phyloP scores from a whole-genome alignment of 257 asterid species.

The Capsicum baccatum region DNA sequence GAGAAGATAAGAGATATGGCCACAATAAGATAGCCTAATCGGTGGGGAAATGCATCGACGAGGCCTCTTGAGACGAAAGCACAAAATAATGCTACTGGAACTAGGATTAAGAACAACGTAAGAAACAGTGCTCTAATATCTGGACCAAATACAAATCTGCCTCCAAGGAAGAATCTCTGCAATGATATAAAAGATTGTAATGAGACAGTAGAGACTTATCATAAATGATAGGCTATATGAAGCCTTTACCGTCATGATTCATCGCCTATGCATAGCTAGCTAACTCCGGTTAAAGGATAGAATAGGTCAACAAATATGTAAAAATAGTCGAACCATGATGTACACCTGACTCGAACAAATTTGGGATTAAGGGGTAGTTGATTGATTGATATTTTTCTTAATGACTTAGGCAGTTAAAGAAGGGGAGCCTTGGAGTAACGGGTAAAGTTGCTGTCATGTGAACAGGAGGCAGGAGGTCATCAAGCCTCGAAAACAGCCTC shows the following conservation, averaged over 20 bases:
- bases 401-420: neutral
- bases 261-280: neutral
- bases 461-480: too few species aligned
- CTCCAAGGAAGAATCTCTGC: conserved; percentile 44
- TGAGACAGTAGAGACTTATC: neutral
- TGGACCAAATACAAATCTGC: conserved; percentile 46
- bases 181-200: conserved; percentile 12
- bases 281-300: neutral
- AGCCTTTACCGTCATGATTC: neutral
- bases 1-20: conserved; percentile 32
- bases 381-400: neutral
- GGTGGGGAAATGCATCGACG: conserved; percentile 32
- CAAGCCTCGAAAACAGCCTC: too few species aligned
- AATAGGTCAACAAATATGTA: neutral
- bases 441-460: too few species aligned
- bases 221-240: neutral
- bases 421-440: too few species aligned
- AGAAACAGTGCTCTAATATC: conserved; percentile 38
- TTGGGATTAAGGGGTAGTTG: neutral
- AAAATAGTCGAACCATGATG: neutral
- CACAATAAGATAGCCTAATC: conserved; percentile 29
- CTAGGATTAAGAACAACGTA: conserved; percentile 38
- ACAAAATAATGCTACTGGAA: conserved; percentile 38
- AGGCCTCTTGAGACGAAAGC: conserved; percentile 34
- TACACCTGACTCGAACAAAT: neutral